phyloP scores from a whole-genome alignment of 345 rosid species.

The Ceriops zippeliana region DNA sequence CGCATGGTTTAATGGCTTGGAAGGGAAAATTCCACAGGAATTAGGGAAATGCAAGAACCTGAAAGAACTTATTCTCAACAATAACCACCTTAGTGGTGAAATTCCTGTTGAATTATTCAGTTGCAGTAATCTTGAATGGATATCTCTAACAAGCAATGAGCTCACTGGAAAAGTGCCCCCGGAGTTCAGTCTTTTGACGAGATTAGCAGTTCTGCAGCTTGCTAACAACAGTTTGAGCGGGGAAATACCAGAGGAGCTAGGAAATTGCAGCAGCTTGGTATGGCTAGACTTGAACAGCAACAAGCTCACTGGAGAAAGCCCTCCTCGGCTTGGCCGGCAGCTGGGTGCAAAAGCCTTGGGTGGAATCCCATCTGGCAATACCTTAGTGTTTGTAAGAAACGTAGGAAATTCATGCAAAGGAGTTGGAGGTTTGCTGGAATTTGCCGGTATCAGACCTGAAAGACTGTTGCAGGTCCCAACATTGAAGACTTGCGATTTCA shows the following conservation, averaged over 20 bases:
- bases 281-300: slow-evolving; percentile 93
- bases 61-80: slow-evolving; percentile 79
- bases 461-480: slow-evolving; percentile 74
- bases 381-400: slow-evolving; percentile 81
- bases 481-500: slow-evolving; percentile 75
- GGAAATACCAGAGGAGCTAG: slow-evolving; percentile 79
- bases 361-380: slow-evolving; percentile 77
- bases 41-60: slow-evolving; percentile 67
- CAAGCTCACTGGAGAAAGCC: slow-evolving; percentile 85
- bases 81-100: slow-evolving; percentile 72
- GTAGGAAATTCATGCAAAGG: slow-evolving; percentile 96
- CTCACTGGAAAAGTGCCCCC: slow-evolving; percentile 61
- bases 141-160: slow-evolving; percentile 79
- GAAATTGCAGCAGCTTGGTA: slow-evolving; percentile 77
- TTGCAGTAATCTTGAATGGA: slow-evolving; percentile 89
- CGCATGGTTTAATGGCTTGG: slow-evolving; percentile 83
- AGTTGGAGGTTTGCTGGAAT: slow-evolving; percentile 87
- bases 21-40: slow-evolving; percentile 74
- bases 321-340: slow-evolving; percentile 81
- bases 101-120: slow-evolving; percentile 73
- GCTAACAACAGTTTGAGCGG: slow-evolving; percentile 88
- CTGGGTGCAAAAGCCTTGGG: slow-evolving; percentile 74
- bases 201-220: slow-evolving; percentile 87
- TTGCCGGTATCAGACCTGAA: slow-evolving; percentile 88
- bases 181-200: slow-evolving; percentile 60